Percentiles rank a stretch among this genome's conserved stretches.
Evolutionary conservation across 2,329 filamentous ascomycete species (phyloP).

Genomic region (Aspergillus ochraceoroseus): DNA sequence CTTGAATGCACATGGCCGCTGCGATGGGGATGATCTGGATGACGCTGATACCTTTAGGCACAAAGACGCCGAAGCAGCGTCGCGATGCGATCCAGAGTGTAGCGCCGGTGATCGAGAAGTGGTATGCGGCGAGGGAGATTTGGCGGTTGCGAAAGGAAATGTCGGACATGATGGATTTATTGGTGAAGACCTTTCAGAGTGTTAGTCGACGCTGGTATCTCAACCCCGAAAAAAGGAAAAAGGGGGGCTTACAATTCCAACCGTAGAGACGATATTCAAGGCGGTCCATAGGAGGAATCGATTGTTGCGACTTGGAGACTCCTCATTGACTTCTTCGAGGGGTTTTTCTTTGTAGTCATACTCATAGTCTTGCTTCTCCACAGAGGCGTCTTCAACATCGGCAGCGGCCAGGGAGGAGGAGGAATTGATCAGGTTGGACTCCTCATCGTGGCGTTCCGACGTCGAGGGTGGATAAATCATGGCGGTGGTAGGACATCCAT

Average conservation of each 20-base stretch:
- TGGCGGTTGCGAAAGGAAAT: conserved; percentile 21
- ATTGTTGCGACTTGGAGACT: neutral
- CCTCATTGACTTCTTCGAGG: neutral
- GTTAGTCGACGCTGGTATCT: neutral
- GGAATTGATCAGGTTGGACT: conserved; percentile 1
- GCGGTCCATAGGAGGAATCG: conserved; percentile 19
- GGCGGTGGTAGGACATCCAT: no score
- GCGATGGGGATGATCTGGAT: conserved; percentile 20
- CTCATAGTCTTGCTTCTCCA: conserved; percentile 4
- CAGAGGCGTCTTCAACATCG: neutral
- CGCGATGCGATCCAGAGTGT: conserved; percentile 21
- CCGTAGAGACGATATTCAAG: conserved; percentile 21
- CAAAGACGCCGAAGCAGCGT: conserved; percentile 18
- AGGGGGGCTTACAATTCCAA: conserved; percentile 20
- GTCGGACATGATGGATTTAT: conserved; percentile 22
- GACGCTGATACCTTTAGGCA: conserved; percentile 16
- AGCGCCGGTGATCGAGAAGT: conserved; percentile 22
- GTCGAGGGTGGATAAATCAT: conserved; percentile 4
- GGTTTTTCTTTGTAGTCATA: conserved; percentile 10
- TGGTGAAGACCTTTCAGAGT: conserved; percentile 20
- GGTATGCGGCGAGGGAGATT: conserved; percentile 23
- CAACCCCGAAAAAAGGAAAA: neutral
- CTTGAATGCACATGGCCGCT: conserved; percentile 23
- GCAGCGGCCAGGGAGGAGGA: conserved; percentile 2
- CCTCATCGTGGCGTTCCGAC: conserved; percentile 4